Percentiles rank a stretch among this genome's conserved stretches.
These are phyloP conservation scores for Trichoderma koningii DNA, from an alignment of 2,329 filamentous ascomycete genomes.

Conservation along the genomic window DNA sequence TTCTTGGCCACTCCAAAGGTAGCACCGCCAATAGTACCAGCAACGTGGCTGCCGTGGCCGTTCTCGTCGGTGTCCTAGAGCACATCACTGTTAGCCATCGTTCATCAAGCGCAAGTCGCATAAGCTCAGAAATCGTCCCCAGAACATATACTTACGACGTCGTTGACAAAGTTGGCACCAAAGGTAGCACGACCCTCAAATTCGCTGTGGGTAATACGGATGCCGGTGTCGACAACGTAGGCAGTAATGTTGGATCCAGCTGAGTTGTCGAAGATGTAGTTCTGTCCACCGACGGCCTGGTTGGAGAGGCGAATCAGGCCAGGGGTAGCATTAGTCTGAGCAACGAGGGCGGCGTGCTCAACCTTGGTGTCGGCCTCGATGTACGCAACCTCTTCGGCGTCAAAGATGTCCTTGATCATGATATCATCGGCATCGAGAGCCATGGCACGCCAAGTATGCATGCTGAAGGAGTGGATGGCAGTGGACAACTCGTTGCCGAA, in stretches of 20 bases:
- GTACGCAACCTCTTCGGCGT: constrained; percentile 52
- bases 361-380: constrained; percentile 57
- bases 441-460: constrained; percentile 57
- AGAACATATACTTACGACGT: constrained; percentile 41
- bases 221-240: constrained; percentile 68
- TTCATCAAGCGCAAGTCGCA: no score
- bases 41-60: constrained; percentile 66
- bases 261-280: constrained; percentile 52
- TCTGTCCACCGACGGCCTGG: constrained; percentile 36
- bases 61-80: constrained; percentile 55
- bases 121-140: no score
- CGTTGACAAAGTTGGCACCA: constrained; percentile 55
- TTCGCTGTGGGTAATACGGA: constrained; percentile 56
- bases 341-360: constrained; percentile 46
- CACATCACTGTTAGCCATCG: constrained; percentile 20
- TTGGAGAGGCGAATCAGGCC: constrained; percentile 58
- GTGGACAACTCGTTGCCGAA: constrained; percentile 52
- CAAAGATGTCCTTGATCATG: constrained; percentile 53
- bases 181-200: constrained; percentile 58
- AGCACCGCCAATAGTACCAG: constrained; percentile 61
- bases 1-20: constrained; percentile 66
- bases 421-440: constrained; percentile 53
- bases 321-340: constrained; percentile 55
- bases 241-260: constrained; percentile 59
- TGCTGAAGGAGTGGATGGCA: constrained; percentile 48